Evolutionary conservation across 148 eudicot species (phyloP).

Genomic region (Camellia granthamiana): DNA sequence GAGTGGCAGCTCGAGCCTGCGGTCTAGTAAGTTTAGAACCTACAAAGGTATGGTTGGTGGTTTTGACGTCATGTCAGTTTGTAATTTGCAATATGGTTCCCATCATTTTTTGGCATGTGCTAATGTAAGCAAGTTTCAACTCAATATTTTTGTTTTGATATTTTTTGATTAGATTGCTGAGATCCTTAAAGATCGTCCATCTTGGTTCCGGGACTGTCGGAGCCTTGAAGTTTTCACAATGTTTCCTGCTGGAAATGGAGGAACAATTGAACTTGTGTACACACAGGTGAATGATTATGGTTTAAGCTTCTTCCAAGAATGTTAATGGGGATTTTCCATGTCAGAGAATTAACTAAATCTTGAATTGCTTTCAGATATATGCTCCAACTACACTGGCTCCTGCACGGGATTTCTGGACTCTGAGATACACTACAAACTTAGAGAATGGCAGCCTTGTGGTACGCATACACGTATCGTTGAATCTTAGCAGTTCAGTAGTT

Average conservation of each 20-base stretch:
- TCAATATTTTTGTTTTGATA: not conserved
- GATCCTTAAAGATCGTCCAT: conserved; percentile 95
- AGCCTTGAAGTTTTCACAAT: conserved; percentile 82
- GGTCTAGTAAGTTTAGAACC: conserved; percentile 98
- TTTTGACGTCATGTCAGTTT: not conserved
- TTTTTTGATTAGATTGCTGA: conserved; percentile 64
- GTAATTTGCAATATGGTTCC: not conserved
- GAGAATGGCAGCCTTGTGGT: conserved; percentile 96
- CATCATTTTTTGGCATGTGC: not conserved
- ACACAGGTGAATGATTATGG: conserved; percentile 52
- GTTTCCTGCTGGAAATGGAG: conserved; percentile 92
- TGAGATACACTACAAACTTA: conserved; percentile 87
- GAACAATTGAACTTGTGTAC: conserved; percentile 84
- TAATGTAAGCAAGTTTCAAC: not conserved
- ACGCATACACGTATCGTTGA: conserved; percentile 35
- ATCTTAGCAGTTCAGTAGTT: not conserved
- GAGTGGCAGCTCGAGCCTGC: conserved; percentile 99
- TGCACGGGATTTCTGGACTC: conserved; percentile 93
- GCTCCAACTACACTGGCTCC: conserved; percentile 98
- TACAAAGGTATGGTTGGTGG: conserved; percentile 53
- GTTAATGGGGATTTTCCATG: not conserved
- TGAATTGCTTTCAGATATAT: conserved; percentile 51
- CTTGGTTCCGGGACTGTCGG: conserved; percentile 99
- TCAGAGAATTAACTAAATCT: not conserved
- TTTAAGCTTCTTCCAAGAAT: not conserved